These are phyloP conservation scores for Fonsecaea monophora DNA, from an alignment of 2,329 filamentous ascomycete genomes.

Conservation along the genomic window DNA sequence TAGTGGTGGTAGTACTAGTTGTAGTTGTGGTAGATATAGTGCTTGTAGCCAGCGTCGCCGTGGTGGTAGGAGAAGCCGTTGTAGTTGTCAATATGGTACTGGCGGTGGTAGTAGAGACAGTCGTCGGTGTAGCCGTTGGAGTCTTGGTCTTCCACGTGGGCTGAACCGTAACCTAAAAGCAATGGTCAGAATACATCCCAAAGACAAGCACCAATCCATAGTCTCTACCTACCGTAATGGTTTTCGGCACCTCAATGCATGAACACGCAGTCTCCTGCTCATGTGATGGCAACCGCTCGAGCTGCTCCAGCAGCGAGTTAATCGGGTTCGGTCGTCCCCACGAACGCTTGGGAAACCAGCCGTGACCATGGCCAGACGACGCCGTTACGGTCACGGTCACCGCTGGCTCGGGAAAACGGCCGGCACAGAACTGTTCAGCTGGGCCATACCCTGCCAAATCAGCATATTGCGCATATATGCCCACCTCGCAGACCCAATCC, in stretches of 20 bases:
- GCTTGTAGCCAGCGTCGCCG: too few relatives aligned
- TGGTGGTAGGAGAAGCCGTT: background rate
- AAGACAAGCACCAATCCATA: background rate
- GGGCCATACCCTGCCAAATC: background rate
- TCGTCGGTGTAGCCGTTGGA: background rate
- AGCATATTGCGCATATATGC: background rate
- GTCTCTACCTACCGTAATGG: background rate
- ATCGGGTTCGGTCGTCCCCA: background rate
- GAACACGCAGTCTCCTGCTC: background rate
- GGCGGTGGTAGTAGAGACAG: too few relatives aligned
- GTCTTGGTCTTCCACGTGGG: background rate
- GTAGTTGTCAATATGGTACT: background rate
- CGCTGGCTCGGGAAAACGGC: background rate
- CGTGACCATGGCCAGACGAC: background rate
- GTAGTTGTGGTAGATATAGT: background rate
- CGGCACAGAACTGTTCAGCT: background rate
- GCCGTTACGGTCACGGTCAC: background rate
- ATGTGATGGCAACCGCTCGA: background rate
- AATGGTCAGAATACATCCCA: background rate
- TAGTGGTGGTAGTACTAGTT: background rate
- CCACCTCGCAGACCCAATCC: background rate
- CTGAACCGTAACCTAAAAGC: background rate
- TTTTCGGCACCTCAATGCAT: background rate
- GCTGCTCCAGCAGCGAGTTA: conserved; percentile 1
- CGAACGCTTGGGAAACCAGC: background rate